Evolutionary conservation across 129 eudicot species (phyloP), one percentile per base, ranked within the genome.

Genomic region (Smallanthus sonchifolius): DNA sequence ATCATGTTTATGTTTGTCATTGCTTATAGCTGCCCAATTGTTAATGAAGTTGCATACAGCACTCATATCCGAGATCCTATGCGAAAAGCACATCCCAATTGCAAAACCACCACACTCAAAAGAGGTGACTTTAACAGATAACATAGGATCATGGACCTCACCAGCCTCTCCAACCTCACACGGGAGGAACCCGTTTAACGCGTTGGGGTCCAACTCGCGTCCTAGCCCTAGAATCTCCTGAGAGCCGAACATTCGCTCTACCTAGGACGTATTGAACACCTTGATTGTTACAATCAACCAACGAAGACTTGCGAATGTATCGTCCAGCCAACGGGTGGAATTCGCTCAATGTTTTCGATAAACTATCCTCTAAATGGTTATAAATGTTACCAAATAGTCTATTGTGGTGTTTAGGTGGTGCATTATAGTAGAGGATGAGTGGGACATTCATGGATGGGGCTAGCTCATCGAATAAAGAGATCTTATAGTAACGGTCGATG

Each of bases 81-180:
- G 86, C 6, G 89, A 51, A 66, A 81, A 74, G 37, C 81, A 78
- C 69, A 81, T n/a, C 42, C 71, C 79, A 40, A 85, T 11, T 1
- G 82, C 83, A 36, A 77, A 45, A n/a, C 86, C 86, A 65, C 84
- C 88, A 78, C 88, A 85, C 15, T 75, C 80, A 30, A 78, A 85
- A 38, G 72, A 65, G 28, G 85, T 85, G 60, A 81, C 43, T 70
- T 85, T 84, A 34, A 82, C 20, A 4, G 54, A 47, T 4, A 85
- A 10, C 65, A 80, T 47, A 19, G 87, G 84, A 37, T 83, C 77
- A 16, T 66, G 47, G 2, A 60, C 65, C 37, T 83, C 84, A 72
- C 76, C 84, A 11, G 72, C 76, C 43, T 43, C 76, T 0, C 80
- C 84, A 57, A 81, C 43, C 67, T 81, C 83, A 66, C 76, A 57